Conservation (phyloP, 2,329 filamentous ascomycete genomes). For the Colletotrichum trifolii region DNA sequence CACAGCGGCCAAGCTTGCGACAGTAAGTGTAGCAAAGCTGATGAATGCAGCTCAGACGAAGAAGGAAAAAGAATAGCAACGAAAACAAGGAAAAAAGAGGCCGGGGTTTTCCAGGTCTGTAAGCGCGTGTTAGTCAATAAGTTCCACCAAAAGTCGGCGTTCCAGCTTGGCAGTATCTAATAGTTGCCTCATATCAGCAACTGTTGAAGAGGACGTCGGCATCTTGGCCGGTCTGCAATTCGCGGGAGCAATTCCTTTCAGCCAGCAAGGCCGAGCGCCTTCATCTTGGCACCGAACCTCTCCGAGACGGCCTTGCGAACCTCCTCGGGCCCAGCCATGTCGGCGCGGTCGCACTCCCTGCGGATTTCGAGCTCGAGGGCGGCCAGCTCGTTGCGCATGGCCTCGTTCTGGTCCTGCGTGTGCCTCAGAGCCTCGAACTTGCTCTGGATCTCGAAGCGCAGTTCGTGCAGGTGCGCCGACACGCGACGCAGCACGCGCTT, state of each 20-base stretch:
- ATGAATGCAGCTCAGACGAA: neutral
- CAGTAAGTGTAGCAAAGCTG: neutral
- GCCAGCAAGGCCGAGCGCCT: constrained; percentile 21
- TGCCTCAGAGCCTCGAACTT: constrained; percentile 36
- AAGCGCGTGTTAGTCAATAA: constrained; percentile 21
- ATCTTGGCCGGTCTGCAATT: too few relatives aligned
- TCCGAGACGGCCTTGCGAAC: constrained; percentile 34
- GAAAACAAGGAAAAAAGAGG: neutral
- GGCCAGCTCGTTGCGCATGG: constrained; percentile 31
- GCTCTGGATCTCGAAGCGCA: constrained; percentile 35
- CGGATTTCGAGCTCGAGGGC: constrained; percentile 20
- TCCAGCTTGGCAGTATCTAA: constrained; percentile 35
- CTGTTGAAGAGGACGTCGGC: too few relatives aligned
- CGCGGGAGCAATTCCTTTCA: neutral
- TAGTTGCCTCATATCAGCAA: constrained; percentile 7
- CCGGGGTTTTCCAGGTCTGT: neutral
- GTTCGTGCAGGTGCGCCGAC: constrained; percentile 41
- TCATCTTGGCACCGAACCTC: constrained; percentile 30
- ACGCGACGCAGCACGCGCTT: constrained; percentile 42
- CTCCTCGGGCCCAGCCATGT: constrained; percentile 29
- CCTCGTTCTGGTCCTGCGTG: constrained; percentile 21
- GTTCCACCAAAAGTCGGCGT: constrained; percentile 9
- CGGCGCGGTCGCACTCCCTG: constrained; percentile 29
- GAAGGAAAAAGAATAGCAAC: neutral
- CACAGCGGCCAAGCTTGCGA: too few relatives aligned